Evolutionary conservation across 306 rosid species (phyloP), one percentile per base, ranked within the genome.

Genomic region (Vachellia collinsii): DNA sequence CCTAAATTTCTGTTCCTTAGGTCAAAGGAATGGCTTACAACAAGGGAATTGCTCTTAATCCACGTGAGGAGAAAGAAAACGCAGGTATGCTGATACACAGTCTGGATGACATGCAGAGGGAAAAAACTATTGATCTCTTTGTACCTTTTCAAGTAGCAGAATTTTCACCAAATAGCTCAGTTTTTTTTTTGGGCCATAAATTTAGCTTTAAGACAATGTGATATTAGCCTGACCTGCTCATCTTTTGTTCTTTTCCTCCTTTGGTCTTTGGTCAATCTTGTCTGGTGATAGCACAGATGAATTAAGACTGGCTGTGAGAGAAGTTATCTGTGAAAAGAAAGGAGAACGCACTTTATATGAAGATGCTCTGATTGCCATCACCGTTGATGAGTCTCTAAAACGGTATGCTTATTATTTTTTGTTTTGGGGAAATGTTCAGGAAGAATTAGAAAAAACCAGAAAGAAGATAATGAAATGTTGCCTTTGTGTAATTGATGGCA

Each of bases 11-110:
- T 46, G 79, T 80, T 75, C 79, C 11, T 65, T 65, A 94, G 99
- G 97, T 89, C 70, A 94, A 93, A 82, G 96, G 99, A 86, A 94
- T 94, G 97, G 92, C 97, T 83, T 83, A 83, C 85, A 91, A 94
- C 77, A 90, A 88, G 84, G 97, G 97, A 59, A 39, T 78, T 54
- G 71, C 89, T 83, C 91, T 91, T 53, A 86, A 85, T 56, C 93
- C 89, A 36, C 85, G 77, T 4, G 89, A 89, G 77, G 99, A 94
- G 89, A 93, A 91, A 87, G 93, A 93, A 37, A 85, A 83, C 86
- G 98, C 99, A 89, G 97, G 98, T 93, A 80, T 46, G 85, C 77
- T 85, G 72, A 78, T 70, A 73, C 54, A 44, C 74, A 29, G 41
- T 7, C 65, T 12, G 47, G 17, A 63, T 23, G 76, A 50, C 73